Base-by-base conservation (phyloP, 176 grass and related monocot species). In the Zea luxurians region DNA sequence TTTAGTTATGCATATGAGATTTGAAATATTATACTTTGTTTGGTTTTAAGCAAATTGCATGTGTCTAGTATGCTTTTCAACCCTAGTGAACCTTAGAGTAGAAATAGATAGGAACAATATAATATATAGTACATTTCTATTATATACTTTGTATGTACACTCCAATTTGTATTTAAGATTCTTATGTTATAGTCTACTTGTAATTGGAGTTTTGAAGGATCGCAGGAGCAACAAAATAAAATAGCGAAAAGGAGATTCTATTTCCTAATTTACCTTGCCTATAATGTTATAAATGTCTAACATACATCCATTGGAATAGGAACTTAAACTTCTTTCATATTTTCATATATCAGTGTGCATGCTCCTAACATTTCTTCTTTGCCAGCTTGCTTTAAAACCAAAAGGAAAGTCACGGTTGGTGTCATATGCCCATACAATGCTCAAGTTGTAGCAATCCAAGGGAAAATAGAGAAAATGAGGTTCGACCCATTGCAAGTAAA, bases 351-450 rank as follows among this genome's bases (percentile, higher is more conserved):
- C 6, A 17, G 43, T 21, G 45, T 13, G 4, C 55, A 83, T 65
- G 34, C 37, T 83, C 10, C n/a, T 47, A 70, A 61, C n/a, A 55
- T 73, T 59, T 85, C 1, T 61, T 45, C n/a, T 48, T 40, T 60
- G 27, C 55, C 66, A 97, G 90, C 73, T 65, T 86, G 71, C 72
- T 45, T 27, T 61, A 83, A 61, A 80, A 78, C 41, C 17, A 87
- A 70, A 50, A 83, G 63, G 66, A 74, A 70, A 55, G 68, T 89
- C 71, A 89, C 88, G 48, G 88, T 97, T 74, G 93, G 90, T 12
- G 69, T 96, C 64, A 96, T 96, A 76, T 96, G 92, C 44, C 92
- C 84, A 61, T 95, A 95, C 42, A 77, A 66, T 7, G 86, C 92
- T 81, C 92, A 94, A 89, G 92, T 91, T 73, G 11, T 71, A 27